These are phyloP conservation scores for Maudiozyma turicensis DNA, from an alignment of 805 yeast genomes.

Conservation along the genomic window DNA sequence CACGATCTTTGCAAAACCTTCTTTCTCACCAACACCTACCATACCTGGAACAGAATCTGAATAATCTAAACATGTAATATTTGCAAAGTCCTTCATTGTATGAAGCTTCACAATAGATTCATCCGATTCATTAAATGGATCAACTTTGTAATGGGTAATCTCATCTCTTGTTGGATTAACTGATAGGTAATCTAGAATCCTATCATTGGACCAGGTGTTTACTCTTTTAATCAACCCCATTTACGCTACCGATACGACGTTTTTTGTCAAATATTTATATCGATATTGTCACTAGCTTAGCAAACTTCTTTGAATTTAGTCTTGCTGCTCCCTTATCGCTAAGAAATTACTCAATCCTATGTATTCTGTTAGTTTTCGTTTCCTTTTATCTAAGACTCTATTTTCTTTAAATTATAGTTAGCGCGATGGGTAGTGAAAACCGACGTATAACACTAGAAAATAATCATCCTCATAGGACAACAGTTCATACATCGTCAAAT, in stretches of 20 bases:
- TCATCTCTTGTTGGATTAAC: conserved; percentile 78
- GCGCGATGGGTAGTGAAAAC: no score
- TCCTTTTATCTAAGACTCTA: no score
- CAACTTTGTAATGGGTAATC: conserved; percentile 53
- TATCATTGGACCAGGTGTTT: conserved; percentile 26
- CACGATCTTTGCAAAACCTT: conserved; percentile 55
- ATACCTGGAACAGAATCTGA: conserved; percentile 47
- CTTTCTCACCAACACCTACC: conserved; percentile 64
- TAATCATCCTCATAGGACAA: no score
- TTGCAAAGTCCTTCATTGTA: conserved; percentile 54
- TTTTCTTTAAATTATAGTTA: no score
- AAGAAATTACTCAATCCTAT: no score
- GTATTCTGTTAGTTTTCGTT: no score
- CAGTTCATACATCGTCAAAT: no score
- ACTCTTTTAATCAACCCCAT: conserved; percentile 29
- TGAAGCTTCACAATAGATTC: conserved; percentile 43
- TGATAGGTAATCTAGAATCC: conserved; percentile 35
- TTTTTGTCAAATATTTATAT: no score
- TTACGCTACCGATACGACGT: no score
- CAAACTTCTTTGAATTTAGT: neutral
- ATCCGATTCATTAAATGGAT: conserved; percentile 39
- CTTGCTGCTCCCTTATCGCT: neutral
- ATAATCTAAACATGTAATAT: conserved; percentile 57
- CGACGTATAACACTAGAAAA: no score
- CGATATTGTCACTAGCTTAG: no score